Base-by-base conservation (phyloP, 2,329 filamentous ascomycete species). In the Epichloe hybrida region DNA sequence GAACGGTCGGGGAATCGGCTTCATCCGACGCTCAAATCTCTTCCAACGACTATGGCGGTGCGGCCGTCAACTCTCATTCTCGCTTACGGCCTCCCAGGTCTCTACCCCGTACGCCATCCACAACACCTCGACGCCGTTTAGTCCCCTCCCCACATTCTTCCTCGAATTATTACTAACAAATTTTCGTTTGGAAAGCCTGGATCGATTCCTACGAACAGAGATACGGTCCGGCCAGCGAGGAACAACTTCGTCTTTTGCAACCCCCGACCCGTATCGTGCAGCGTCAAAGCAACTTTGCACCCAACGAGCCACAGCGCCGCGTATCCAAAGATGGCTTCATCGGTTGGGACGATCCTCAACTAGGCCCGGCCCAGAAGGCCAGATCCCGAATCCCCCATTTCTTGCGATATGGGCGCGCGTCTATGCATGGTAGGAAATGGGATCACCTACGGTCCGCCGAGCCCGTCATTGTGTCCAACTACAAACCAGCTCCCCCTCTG, bases 391-490 rank as follows among this genome's bases (percentile, higher is more conserved):
- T 79, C 20, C 71, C 48, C 48, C 67, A 69, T 49, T 63, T 78
- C 21, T 68, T 79, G 48, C 66, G 65, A 58, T 61, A 75, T 56
- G 70, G 75, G 43, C 72, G 71, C 63, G 62, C 72, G 62, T 67
- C 67, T 23, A 63, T 58, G 55, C 64, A 62, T 45, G 76, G 76
- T 3, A 71, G 76, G 53, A 73, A 73, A 65, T 81, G 77, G 77
- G 78, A 81, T 57, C 76, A 81, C 58, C 62, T 81, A 48, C 74
- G 78, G 49, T 74, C 75, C 3, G 70, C 74, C 36, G 77, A 81
- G 53, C 77, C 78, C 4, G 76, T 81, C 55, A 79, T 81, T 55
- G 74, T 80, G 46, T 68, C 76, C 23, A 68, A 69, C 40, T 72
- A 74, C 54, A 64, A 65, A 51, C 67, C 70, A 12, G 61, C 67